A percentile compares a stretch with the other conserved stretches of the same genome.
Evolutionary conservation across 2,329 filamentous ascomycete genomes (phyloP).

Genomic region (Hypoxylon sp.): DNA sequence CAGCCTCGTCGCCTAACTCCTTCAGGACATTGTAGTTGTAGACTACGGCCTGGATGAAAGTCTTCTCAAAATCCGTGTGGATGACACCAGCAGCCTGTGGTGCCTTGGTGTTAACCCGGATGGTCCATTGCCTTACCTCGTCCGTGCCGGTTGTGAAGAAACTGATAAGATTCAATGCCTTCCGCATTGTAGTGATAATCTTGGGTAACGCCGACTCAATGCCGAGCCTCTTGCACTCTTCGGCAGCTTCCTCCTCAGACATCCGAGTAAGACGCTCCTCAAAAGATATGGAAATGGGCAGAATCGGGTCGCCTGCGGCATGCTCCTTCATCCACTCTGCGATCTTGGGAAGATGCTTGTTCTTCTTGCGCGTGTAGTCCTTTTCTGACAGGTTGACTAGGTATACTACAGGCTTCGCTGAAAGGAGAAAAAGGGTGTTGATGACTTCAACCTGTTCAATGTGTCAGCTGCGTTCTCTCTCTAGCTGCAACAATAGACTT

Average conservation of each 20-base stretch:
- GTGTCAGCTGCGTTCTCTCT: slow-evolving; percentile 50
- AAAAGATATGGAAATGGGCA: slow-evolving; percentile 92
- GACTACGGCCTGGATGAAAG: slow-evolving; percentile 95
- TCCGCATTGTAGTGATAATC: slow-evolving; percentile 92
- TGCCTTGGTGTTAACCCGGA: slow-evolving; percentile 96
- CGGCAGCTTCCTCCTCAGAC: slow-evolving; percentile 80
- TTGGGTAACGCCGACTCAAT: slow-evolving; percentile 93
- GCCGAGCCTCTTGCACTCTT: slow-evolving; percentile 90
- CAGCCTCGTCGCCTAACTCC: slow-evolving; percentile 89
- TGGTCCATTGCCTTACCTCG: slow-evolving; percentile 98
- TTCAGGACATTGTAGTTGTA: slow-evolving; percentile 89
- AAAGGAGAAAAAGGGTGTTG: slow-evolving; percentile 94
- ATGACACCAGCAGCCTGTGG: slow-evolving; percentile 98
- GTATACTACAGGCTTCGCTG: slow-evolving; percentile 97
- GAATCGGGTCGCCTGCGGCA: slow-evolving; percentile 87
- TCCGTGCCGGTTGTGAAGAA: slow-evolving; percentile 98
- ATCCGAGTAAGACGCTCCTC: slow-evolving; percentile 92
- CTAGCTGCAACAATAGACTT: slow-evolving; percentile 32
- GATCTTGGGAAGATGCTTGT: slow-evolving; percentile 96
- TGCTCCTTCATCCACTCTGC: slow-evolving; percentile 96
- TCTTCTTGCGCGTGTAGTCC: slow-evolving; percentile 99
- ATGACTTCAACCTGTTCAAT: slow-evolving; percentile 88
- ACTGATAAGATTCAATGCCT: slow-evolving; percentile 87
- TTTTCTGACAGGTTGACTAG: slow-evolving; percentile 97
- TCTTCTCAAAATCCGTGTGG: slow-evolving; percentile 99